These are phyloP conservation scores for Brassica cretica DNA, from an alignment of 345 rosid species.

Conservation along the genomic window DNA sequence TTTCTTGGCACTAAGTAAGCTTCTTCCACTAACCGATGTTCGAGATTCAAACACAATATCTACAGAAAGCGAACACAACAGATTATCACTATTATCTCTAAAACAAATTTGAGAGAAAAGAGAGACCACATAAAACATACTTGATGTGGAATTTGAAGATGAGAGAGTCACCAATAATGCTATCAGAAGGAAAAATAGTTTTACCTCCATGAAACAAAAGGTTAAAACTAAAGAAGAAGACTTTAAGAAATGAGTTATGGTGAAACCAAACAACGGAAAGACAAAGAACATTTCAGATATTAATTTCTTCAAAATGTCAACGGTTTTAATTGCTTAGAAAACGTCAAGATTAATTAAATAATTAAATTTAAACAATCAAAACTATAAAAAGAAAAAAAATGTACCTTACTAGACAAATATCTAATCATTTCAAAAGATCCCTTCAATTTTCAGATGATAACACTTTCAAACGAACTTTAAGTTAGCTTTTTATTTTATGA, in stretches of 20 bases:
- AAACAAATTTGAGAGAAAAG: background rate
- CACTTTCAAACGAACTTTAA: no score
- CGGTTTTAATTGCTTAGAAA: background rate
- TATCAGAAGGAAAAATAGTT: constrained; percentile 34
- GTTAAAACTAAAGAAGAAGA: background rate
- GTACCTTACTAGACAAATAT: background rate
- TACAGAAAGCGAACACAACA: constrained; percentile 37
- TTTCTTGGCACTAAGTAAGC: constrained; percentile 68
- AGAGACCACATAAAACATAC: constrained; percentile 27
- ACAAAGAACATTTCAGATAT: background rate
- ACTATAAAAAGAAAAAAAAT: background rate
- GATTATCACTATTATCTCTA: background rate
- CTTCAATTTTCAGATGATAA: background rate
- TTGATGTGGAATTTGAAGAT: constrained; percentile 45
- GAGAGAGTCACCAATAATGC: constrained; percentile 36
- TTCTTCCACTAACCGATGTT: constrained; percentile 47
- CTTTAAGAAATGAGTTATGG: background rate
- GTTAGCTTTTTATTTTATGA: no score
- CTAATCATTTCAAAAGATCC: background rate
- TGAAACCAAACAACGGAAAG: background rate
- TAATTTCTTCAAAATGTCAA: background rate
- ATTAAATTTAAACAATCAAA: background rate
- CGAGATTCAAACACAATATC: constrained; percentile 50
- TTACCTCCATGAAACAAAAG: constrained; percentile 33
- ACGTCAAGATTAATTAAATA: background rate